Conservation (phyloP, 352 stramenopile species). For the Phytophthora hybrid region DNA sequence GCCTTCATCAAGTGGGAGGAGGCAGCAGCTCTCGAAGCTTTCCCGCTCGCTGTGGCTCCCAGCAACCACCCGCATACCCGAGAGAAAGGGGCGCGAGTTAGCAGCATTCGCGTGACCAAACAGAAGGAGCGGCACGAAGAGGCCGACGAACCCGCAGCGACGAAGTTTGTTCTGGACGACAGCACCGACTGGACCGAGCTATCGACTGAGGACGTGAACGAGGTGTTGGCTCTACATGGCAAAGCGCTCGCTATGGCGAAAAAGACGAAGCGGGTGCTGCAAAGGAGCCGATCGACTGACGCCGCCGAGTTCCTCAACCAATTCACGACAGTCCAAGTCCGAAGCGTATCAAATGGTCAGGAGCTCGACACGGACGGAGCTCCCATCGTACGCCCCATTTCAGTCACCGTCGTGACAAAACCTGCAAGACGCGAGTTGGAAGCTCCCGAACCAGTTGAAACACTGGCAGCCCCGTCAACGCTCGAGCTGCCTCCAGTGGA, state of each 20-base stretch:
- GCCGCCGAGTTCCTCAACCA: not conserved
- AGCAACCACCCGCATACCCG: not conserved
- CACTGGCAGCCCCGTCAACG: not conserved
- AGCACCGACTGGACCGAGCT: not conserved
- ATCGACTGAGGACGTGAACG: not conserved
- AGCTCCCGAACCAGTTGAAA: not conserved
- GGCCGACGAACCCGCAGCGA: not conserved
- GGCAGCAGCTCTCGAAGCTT: constrained; percentile 16
- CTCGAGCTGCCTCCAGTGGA: not conserved
- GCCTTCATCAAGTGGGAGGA: constrained; percentile 40
- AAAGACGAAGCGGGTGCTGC: constrained; percentile 6
- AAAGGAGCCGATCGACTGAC: constrained; percentile 7
- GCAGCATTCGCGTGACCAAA: not conserved
- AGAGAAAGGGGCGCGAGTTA: constrained; percentile 3
- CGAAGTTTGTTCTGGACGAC: not conserved
- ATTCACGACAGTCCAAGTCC: not conserved
- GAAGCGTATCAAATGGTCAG: not conserved
- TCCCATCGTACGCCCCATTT: constrained; percentile 20
- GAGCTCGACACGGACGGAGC: not conserved
- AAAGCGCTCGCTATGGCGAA: constrained; percentile 20
- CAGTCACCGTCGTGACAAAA: constrained; percentile 30
- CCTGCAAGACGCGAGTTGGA: constrained; percentile 11
- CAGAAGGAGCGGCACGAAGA: not conserved
- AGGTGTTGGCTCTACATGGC: constrained; percentile 22
- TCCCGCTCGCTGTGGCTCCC: constrained; percentile 25